A percentile compares a stretch with the other conserved stretches of the same genome.
phyloP scores from a whole-genome alignment of 352 stramenopile genomes.

The Pelagophyceae sp. region DNA sequence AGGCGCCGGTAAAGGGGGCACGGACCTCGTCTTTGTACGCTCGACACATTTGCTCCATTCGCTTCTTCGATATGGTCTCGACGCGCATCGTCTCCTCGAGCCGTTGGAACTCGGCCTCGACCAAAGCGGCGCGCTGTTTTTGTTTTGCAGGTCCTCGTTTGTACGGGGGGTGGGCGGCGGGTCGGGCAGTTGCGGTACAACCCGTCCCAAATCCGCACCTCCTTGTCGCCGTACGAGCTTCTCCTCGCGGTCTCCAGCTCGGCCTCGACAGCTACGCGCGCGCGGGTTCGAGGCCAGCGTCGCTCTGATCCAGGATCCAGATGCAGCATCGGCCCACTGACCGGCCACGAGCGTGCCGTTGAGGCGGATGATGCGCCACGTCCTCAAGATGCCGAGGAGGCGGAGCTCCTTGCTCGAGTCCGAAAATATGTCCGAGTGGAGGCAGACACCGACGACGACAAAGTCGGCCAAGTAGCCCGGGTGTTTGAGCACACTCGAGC shows the following conservation, averaged over 20 bases:
- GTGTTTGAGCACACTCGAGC: background rate
- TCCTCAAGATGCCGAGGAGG: conserved; percentile 2
- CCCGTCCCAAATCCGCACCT: background rate
- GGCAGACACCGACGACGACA: background rate
- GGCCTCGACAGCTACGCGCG: background rate
- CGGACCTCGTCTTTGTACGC: conserved; percentile 14
- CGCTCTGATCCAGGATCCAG: background rate
- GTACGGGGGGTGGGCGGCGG: background rate
- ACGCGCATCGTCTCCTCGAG: background rate
- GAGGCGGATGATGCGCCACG: conserved; percentile 5
- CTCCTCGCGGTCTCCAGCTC: background rate
- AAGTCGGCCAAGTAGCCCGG: background rate
- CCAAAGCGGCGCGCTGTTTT: background rate
- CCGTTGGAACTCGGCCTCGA: background rate
- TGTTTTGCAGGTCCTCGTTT: background rate
- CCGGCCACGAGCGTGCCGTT: background rate
- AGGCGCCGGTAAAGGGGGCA: too few relatives aligned
- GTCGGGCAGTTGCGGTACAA: background rate
- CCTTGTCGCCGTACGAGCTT: background rate
- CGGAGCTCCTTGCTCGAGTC: background rate
- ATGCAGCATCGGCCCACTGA: background rate
- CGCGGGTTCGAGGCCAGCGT: background rate
- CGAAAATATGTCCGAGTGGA: background rate
- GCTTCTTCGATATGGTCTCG: background rate
- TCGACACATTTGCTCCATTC: background rate